Evolutionary conservation across 1,139 yeast genomes (phyloP).

Genomic region (Kodamaea sp.): DNA sequence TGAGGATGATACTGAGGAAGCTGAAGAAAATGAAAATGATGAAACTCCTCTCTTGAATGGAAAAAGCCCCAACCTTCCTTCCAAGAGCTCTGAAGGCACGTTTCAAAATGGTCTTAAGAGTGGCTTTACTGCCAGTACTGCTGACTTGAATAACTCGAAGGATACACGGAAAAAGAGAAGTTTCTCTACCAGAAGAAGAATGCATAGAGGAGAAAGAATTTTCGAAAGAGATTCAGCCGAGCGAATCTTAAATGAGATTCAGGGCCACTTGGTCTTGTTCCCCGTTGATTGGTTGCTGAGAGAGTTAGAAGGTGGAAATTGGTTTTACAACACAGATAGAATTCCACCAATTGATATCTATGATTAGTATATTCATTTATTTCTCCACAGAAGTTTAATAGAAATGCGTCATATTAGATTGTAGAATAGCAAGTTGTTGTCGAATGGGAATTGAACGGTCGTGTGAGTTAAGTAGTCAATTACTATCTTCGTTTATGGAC

Average conservation of each 20-base stretch:
- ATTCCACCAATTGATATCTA: slow-evolving; percentile 95
- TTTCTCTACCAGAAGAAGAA: slow-evolving; percentile 41
- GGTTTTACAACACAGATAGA: slow-evolving; percentile 94
- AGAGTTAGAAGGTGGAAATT: slow-evolving; percentile 86
- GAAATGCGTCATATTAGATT: too few relatives aligned
- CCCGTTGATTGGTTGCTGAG: slow-evolving; percentile 89
- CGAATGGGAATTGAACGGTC: too few relatives aligned
- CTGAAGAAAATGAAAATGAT: slow-evolving; percentile 5
- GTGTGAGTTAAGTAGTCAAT: too few relatives aligned
- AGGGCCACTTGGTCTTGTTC: slow-evolving; percentile 86
- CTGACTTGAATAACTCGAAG: slow-evolving; percentile 1
- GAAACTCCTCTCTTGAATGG: slow-evolving; percentile 1
- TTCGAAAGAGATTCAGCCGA: slow-evolving; percentile 80
- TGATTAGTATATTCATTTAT: slow-evolving; percentile 43
- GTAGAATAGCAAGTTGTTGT: too few relatives aligned
- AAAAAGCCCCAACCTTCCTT: not conserved
- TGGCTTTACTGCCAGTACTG: slow-evolving; percentile 3
- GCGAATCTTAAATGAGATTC: slow-evolving; percentile 67
- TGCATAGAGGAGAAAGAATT: slow-evolving; percentile 53
- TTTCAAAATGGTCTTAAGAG: slow-evolving; percentile 3
- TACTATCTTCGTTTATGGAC: too few relatives aligned
- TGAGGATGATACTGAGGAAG: slow-evolving; percentile 6
- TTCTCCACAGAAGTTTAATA: too few relatives aligned
- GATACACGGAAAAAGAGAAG: slow-evolving; percentile 21
- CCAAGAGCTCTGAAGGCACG: slow-evolving; percentile 2